Conservation (phyloP, 2,329 filamentous ascomycete species). For the Aureobasidium mangrovei region DNA sequence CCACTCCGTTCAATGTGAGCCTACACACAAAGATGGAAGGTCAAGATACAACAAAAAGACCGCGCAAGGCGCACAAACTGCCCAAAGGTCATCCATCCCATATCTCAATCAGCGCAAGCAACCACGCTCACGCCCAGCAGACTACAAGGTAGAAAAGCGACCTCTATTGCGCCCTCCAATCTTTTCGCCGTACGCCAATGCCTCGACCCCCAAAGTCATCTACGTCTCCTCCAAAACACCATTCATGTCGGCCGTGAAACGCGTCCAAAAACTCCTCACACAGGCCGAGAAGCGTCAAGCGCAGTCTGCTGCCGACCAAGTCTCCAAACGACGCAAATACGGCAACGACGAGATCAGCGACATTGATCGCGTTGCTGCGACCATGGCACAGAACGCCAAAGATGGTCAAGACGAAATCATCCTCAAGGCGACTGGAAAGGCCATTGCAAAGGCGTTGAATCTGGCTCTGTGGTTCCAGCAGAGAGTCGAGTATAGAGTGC, state of each 20-base stretch:
- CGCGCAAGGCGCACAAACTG: conserved; percentile 19
- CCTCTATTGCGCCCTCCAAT: conserved; percentile 50
- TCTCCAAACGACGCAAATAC: conserved; percentile 15
- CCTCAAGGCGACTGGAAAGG: conserved; percentile 57
- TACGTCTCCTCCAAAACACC: conserved; percentile 58
- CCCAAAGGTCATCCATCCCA: conserved; percentile 18
- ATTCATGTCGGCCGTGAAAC: conserved; percentile 59
- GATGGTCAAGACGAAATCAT: conserved; percentile 44
- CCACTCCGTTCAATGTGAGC: neutral
- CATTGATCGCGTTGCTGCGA: conserved; percentile 10
- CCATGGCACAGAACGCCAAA: conserved; percentile 27
- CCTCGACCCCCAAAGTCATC: conserved; percentile 46
- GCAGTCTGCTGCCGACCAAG: conserved; percentile 31
- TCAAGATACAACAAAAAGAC: neutral
- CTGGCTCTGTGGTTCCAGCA: conserved; percentile 58
- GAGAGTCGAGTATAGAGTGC: conserved; percentile 50
- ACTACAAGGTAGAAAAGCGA: conserved; percentile 44
- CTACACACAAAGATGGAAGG: neutral
- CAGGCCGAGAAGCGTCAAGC: conserved; percentile 45
- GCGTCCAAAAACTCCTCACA: conserved; percentile 55
- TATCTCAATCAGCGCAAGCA: neutral
- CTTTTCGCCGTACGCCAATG: conserved; percentile 44
- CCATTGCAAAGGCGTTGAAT: conserved; percentile 54
- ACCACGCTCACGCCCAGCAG: conserved; percentile 23
- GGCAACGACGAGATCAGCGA: conserved; percentile 12